Evolutionary conservation across 2,329 filamentous ascomycete genomes (phyloP), one percentile per base, ranked within the genome.

Genomic region (Magnaporthales sp.): DNA sequence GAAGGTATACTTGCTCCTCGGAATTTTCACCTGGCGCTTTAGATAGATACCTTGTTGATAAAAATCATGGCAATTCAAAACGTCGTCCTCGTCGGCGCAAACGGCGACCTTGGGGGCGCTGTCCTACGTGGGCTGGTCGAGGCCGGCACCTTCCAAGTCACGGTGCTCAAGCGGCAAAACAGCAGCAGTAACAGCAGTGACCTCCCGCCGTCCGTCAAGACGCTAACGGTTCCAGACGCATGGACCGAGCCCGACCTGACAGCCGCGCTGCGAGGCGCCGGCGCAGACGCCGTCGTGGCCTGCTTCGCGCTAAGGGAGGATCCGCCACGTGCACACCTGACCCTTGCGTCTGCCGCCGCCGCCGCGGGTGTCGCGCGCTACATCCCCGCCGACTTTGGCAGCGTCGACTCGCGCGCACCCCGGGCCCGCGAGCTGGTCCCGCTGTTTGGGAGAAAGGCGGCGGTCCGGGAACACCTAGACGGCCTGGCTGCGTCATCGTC

Each of bases 371-470:
- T 80, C 10, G 70, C 69, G 69, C 75, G 77, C 62, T 73, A 78
- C 66, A 75, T 80, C 67, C 78, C 77, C 27, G 77, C 78, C 67
- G 78, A 80, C 71, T 80, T 75, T 67, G 78, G 78, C 65, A 78
- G 77, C 72, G 77, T 75, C 60, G 77, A 80, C 69, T 74, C 77
- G 56, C 73, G 72, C 66, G 75, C 72, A 67, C 46, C 68, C 64
- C 70, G 72, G 22, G 77, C 77, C 8, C 71, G 73, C 67, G 71
- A 75, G 70, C 73, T 80, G 51, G 75, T 79, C 11, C 73, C 72
- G 27, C 71, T 79, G 26, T 80, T 77, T 63, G 72, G 73, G 62
- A 68, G 71, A 58, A 79, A 79, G 70, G 72, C 73, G 30, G 68
- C 67, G 51, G 75, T 79, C 56, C 76, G 75, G 3, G 70, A 70